Percentiles rank a stretch among this genome's conserved stretches.
Conservation (phyloP, 495 filamentous ascomycete genomes). For the Penicillium taxi region DNA sequence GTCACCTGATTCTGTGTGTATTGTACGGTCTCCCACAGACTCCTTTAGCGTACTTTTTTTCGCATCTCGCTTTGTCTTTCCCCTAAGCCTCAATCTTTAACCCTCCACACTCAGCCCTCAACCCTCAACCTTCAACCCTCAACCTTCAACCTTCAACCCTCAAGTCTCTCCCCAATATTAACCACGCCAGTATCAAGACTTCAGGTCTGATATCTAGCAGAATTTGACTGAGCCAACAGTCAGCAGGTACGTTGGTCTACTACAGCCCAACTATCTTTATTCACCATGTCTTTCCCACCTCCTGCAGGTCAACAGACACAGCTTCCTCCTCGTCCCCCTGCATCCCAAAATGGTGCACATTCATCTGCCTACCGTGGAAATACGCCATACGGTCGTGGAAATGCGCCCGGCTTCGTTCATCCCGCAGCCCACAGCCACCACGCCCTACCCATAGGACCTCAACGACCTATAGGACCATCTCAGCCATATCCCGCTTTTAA, state of each 20-base stretch:
- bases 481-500: constrained; percentile 36
- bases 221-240: constrained; percentile 32
- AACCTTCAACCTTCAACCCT: no score
- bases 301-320: constrained; percentile 74
- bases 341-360: constrained; percentile 44
- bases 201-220: constrained; percentile 34
- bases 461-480: constrained; percentile 52
- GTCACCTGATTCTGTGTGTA: no score
- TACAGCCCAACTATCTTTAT: constrained; percentile 44
- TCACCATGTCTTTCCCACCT: constrained; percentile 93
- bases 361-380: constrained; percentile 36
- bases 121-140: no score
- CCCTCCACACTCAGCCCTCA: no score
- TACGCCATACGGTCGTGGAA: no score
- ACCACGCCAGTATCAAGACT: no score
- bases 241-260: constrained; percentile 55
- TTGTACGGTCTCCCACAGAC: no score
- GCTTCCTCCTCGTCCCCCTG: constrained; percentile 78
- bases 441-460: constrained; percentile 45
- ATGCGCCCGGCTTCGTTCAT: no score
- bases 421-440: no score
- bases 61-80: no score
- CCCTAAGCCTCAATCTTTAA: no score
- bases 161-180: neutral
- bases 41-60: no score